A percentile compares a stretch with the other conserved stretches of the same genome.
These are phyloP conservation scores for Magnolia sinica DNA, from an alignment of 164 flowering plant species.

Conservation along the genomic window DNA sequence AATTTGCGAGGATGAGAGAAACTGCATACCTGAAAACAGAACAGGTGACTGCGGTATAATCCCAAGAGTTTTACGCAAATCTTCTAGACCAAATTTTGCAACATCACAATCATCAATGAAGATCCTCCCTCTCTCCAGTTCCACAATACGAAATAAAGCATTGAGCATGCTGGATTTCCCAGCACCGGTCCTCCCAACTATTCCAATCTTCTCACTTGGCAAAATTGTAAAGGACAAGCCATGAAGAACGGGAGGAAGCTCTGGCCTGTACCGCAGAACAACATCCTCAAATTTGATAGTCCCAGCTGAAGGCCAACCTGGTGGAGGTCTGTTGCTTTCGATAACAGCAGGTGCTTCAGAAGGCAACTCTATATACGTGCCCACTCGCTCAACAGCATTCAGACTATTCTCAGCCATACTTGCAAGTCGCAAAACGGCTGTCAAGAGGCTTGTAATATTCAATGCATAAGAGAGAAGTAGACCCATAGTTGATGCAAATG, in stretches of 20 bases:
- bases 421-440: slow-evolving; percentile 84
- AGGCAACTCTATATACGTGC: slow-evolving; percentile 84
- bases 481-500: slow-evolving; percentile 99
- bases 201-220: slow-evolving; percentile 92
- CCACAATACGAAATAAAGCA: slow-evolving; percentile 92
- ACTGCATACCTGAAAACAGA: slow-evolving; percentile 86
- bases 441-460: slow-evolving; percentile 80
- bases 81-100: slow-evolving; percentile 77
- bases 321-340: slow-evolving; percentile 86
- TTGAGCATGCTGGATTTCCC: slow-evolving; percentile 99
- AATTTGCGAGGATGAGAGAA: neutral
- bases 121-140: slow-evolving; percentile 86
- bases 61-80: slow-evolving; percentile 88
- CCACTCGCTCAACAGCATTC: slow-evolving; percentile 88
- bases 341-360: slow-evolving; percentile 82
- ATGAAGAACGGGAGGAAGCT: slow-evolving; percentile 95
- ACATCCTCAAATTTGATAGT: slow-evolving; percentile 81
- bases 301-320: slow-evolving; percentile 96
- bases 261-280: slow-evolving; percentile 89
- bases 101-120: slow-evolving; percentile 76
- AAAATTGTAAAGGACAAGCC: slow-evolving; percentile 69
- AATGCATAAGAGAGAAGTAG: slow-evolving; percentile 92
- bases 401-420: slow-evolving; percentile 94
- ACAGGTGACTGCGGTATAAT: slow-evolving; percentile 97
- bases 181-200: slow-evolving; percentile 98